phyloP scores from a whole-genome alignment of 129 eudicot genomes.

The Pulicaria dysenterica region DNA sequence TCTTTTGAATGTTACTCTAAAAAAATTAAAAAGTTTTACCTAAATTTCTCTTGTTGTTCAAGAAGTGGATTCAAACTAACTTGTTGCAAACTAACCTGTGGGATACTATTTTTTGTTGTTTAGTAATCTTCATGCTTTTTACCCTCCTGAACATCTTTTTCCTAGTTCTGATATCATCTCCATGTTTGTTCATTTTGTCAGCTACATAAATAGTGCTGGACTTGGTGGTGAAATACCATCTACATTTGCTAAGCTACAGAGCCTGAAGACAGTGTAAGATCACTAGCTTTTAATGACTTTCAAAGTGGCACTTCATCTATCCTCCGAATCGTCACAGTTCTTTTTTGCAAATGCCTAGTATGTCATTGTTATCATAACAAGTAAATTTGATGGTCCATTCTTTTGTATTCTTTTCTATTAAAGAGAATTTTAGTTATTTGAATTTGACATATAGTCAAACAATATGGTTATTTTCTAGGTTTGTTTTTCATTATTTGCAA shows the following conservation, averaged over 20 bases:
- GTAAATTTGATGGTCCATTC: no score
- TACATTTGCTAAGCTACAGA: conserved; percentile 57
- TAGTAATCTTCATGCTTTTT: no score
- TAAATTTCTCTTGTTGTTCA: background rate
- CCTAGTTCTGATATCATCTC: background rate
- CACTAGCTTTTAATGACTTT: conserved; percentile 10
- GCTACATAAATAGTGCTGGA: conserved; percentile 83
- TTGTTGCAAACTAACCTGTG: no score
- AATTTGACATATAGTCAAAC: no score
- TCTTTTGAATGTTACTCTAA: background rate
- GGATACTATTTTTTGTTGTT: no score
- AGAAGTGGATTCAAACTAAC: no score
- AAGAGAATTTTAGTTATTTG: no score
- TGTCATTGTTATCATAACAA: background rate
- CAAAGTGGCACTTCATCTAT: conserved; percentile 6
- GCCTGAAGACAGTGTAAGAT: conserved; percentile 59
- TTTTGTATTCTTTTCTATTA: no score
- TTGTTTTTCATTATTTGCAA: no score
- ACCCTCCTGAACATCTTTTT: no score
- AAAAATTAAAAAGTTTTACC: no score
- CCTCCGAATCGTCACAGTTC: background rate
- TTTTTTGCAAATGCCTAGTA: background rate
- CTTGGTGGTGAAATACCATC: conserved; percentile 73
- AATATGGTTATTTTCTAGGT: background rate
- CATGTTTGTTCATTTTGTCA: conserved; percentile 36